Evolutionary conservation across 192 early-diverging fungal genomes (phyloP).

Genomic region (Irineochytrium annulatum): DNA sequence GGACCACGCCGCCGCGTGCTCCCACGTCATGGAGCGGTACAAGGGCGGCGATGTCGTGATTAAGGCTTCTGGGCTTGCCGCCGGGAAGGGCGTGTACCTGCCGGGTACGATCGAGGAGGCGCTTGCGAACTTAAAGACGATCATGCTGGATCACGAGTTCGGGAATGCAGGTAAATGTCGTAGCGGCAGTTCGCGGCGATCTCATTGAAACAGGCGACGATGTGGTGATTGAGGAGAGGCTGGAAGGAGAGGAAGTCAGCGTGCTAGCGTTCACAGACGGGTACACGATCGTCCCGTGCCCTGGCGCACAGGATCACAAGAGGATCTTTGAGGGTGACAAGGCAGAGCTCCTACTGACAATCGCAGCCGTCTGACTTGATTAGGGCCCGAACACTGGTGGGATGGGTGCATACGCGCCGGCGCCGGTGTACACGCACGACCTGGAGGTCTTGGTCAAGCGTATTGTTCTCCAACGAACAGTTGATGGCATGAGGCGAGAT

Average conservation of each 20-base stretch:
- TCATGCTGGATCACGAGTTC: constrained; percentile 91
- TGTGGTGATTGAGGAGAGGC: constrained; percentile 92
- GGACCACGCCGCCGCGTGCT: constrained; percentile 64
- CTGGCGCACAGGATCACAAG: constrained; percentile 98
- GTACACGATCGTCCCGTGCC: constrained; percentile 84
- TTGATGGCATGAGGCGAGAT: constrained; percentile 94
- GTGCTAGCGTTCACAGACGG: constrained; percentile 91
- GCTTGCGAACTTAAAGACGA: constrained; percentile 71
- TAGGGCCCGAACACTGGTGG: constrained; percentile 95
- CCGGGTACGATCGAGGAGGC: constrained; percentile 84
- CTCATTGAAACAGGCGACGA: constrained; percentile 48
- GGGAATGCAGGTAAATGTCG: constrained; percentile 65
- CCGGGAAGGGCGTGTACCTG: constrained; percentile 95
- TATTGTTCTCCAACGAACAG: constrained; percentile 82
- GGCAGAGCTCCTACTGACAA: constrained; percentile 10
- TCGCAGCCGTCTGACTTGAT: not conserved
- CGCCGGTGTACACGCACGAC: constrained; percentile 81
- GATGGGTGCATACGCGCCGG: constrained; percentile 98
- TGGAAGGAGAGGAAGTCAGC: constrained; percentile 91
- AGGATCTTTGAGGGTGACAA: constrained; percentile 89
- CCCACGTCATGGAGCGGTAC: constrained; percentile 51
- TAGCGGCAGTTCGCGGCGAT: constrained; percentile 4
- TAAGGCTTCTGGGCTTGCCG: constrained; percentile 96
- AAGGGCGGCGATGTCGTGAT: constrained; percentile 69
- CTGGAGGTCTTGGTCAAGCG: constrained; percentile 67